phyloP scores from a whole-genome alignment of 495 filamentous ascomycete species.

The Aspergillus kassunensis region DNA sequence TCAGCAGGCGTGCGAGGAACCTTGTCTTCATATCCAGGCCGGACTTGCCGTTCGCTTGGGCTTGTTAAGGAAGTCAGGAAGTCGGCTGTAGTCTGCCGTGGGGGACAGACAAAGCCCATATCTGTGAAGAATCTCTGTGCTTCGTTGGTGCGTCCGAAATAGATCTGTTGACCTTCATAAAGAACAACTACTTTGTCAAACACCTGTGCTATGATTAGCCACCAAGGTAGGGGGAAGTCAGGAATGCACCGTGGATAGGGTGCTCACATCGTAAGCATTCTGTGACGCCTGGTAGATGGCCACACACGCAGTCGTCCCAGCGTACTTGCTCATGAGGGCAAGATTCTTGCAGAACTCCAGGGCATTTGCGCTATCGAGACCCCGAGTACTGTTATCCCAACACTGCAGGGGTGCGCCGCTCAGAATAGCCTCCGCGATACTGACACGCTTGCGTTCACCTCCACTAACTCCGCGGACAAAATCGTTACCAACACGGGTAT shows the following conservation, averaged over 20 bases:
- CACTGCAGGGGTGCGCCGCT: slow-evolving; percentile 69
- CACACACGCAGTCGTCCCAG: slow-evolving; percentile 71
- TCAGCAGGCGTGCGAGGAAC: slow-evolving; percentile 70
- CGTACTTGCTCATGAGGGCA: slow-evolving; percentile 72
- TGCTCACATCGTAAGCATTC: slow-evolving; percentile 62
- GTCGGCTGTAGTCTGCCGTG: slow-evolving; percentile 64
- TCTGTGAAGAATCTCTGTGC: slow-evolving; percentile 61
- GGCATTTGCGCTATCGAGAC: slow-evolving; percentile 79
- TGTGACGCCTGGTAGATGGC: slow-evolving; percentile 86
- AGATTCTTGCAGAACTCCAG: slow-evolving; percentile 70
- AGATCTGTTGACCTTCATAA: slow-evolving; percentile 65
- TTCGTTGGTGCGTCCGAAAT: slow-evolving; percentile 57
- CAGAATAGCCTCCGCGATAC: slow-evolving; percentile 56
- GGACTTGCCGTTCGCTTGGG: slow-evolving; percentile 59
- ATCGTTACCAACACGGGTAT: slow-evolving; percentile 63
- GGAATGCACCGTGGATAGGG: not conserved
- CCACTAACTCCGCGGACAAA: slow-evolving; percentile 81
- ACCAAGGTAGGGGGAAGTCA: not conserved
- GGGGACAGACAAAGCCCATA: slow-evolving; percentile 61
- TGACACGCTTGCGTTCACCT: slow-evolving; percentile 60
- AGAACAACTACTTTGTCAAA: slow-evolving; percentile 62
- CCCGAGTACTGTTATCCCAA: slow-evolving; percentile 87
- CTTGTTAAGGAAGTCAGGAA: slow-evolving; percentile 75
- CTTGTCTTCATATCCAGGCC: slow-evolving; percentile 56
- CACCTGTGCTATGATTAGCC: not conserved